A percentile compares a stretch with the other conserved stretches of the same genome.
Conservation (phyloP, 306 rosid species). For the Pueraria montana region DNA sequence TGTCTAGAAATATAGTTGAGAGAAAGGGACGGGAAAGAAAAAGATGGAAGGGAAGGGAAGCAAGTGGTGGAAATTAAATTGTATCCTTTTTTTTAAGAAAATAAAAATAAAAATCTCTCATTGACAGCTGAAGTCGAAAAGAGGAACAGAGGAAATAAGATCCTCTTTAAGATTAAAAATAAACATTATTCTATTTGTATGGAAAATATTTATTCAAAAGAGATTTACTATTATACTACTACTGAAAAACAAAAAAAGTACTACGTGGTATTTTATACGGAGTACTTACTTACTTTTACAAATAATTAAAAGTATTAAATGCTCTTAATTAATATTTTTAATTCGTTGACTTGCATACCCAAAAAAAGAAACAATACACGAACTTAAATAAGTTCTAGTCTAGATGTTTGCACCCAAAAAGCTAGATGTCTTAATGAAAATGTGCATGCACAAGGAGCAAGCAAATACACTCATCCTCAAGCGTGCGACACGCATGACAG, state of each 20-base stretch:
- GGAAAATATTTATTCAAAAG: neutral
- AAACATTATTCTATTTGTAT: no score
- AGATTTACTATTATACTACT: no score
- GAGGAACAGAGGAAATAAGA: neutral
- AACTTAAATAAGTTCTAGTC: neutral
- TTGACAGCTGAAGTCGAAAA: neutral
- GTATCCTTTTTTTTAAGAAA: neutral
- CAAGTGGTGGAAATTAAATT: neutral
- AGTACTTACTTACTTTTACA: neutral
- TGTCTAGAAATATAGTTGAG: conserved; percentile 13
- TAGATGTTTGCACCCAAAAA: neutral
- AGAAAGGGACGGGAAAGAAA: neutral
- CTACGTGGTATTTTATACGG: no score
- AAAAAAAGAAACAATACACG: neutral
- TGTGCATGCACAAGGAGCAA: neutral
- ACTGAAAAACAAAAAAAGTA: no score
- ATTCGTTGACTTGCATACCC: neutral
- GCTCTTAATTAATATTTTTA: neutral
- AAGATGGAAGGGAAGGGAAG: neutral
- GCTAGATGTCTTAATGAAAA: neutral
- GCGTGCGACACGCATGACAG: neutral
- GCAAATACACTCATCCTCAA: neutral
- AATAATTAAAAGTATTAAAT: neutral
- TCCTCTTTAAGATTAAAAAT: neutral
- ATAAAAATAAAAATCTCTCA: neutral